phyloP scores from a whole-genome alignment of 2,329 filamentous ascomycete genomes.

The Graphium sp. region DNA sequence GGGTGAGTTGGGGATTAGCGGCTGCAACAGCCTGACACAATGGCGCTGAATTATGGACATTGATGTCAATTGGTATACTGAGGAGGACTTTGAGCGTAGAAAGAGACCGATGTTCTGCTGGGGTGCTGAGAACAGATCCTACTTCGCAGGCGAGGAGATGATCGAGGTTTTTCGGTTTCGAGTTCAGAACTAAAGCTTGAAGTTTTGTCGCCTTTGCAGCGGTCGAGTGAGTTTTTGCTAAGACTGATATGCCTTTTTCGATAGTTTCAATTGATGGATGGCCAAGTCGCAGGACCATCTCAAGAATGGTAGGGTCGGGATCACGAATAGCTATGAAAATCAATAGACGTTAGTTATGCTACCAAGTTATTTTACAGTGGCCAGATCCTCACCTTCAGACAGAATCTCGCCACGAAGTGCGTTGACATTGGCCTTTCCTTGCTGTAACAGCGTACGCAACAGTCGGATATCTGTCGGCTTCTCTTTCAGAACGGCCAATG shows the following conservation, averaged over 20 bases:
- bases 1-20: conserved; percentile 24
- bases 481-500: conserved; percentile 22
- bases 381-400: conserved; percentile 14
- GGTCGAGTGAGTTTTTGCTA: conserved; percentile 24
- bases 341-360: conserved; percentile 1
- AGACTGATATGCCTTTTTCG: conserved; percentile 20
- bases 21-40: conserved; percentile 31
- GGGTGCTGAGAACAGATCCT: conserved; percentile 21
- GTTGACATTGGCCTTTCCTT: conserved; percentile 36
- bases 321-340: conserved; percentile 18
- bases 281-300: conserved; percentile 26
- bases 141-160: conserved; percentile 33
- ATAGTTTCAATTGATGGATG: conserved; percentile 25
- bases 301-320: conserved; percentile 28
- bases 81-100: conserved; percentile 28
- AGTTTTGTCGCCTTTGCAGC: conserved; percentile 31
- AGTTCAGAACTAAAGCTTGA: conserved; percentile 24
- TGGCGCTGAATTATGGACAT: conserved; percentile 30
- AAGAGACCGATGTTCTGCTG: conserved; percentile 18
- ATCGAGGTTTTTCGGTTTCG: conserved; percentile 23
- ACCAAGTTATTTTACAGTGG: too few species aligned
- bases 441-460: conserved; percentile 27
- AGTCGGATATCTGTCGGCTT: conserved; percentile 32
- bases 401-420: conserved; percentile 24
- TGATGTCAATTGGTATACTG: conserved; percentile 34